Evolutionary conservation across 2,329 filamentous ascomycete genomes (phyloP).

Genomic region (Cladosporium sp.): DNA sequence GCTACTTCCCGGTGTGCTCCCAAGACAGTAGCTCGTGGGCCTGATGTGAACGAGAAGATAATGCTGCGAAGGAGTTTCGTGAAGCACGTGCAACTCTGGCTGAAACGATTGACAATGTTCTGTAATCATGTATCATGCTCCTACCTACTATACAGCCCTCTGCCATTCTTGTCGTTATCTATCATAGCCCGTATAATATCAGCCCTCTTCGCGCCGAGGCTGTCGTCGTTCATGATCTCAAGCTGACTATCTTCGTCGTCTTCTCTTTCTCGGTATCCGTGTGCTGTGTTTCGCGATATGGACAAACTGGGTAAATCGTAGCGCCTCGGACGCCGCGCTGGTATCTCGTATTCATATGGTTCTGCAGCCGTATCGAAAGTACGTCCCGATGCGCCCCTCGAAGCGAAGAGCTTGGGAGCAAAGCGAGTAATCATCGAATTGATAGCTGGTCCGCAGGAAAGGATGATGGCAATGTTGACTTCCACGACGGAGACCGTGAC

Average conservation of each 20-base stretch:
- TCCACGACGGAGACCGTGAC: slow-evolving; percentile 44
- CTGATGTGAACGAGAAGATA: too few relatives aligned
- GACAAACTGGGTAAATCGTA: not conserved
- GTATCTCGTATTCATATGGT: slow-evolving; percentile 13
- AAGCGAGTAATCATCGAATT: slow-evolving; percentile 47
- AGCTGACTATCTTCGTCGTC: not conserved
- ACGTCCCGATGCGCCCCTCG: not conserved
- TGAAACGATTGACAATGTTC: not conserved
- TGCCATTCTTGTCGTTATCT: not conserved
- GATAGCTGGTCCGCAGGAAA: slow-evolving; percentile 57
- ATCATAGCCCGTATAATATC: slow-evolving; percentile 1
- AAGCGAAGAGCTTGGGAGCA: slow-evolving; percentile 36
- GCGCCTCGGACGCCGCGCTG: not conserved
- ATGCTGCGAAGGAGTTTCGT: too few relatives aligned
- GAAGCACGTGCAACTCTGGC: too few relatives aligned
- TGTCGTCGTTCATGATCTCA: slow-evolving; percentile 7
- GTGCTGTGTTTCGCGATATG: not conserved
- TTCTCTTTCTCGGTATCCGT: not conserved
- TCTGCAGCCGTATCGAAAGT: not conserved
- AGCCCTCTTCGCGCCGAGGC: not conserved
- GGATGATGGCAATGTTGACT: slow-evolving; percentile 52
- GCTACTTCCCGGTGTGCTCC: too few relatives aligned
- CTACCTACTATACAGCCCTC: not conserved
- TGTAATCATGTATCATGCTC: not conserved
- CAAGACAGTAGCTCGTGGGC: too few relatives aligned